Base-by-base conservation (phyloP, 2,329 filamentous ascomycete species). In the Gremmenia infestans region DNA sequence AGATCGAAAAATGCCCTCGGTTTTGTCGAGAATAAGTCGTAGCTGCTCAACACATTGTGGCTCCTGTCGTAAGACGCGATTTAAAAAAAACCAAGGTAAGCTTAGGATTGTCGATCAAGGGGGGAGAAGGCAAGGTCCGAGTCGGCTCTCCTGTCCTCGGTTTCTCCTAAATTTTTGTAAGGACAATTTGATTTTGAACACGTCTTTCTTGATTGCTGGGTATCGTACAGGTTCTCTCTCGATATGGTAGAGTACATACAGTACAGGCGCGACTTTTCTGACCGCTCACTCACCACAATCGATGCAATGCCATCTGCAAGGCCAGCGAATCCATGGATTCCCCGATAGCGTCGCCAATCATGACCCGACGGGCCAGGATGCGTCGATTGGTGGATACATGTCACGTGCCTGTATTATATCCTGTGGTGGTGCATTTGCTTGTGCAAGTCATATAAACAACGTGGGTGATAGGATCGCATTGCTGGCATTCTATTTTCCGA, bases 381-480 rank as follows among this genome's bases (percentile, higher is more conserved):
- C 37, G 5, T 39, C 37, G 1, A 45, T 54, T 25, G 36, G 23
- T 43, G 14, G 11, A 17, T 22, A 11, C 22, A 12, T 14, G 35
- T 50, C 32, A 37, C 36, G 48, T 37, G 32, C 2, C 39, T n/a
- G 17, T 35, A 17, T 19, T 25, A 3, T 11, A 9, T 11, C 53
- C 22, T 22, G 14, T 5, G n/a, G 19, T 22, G 3, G 19, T 22
- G 19, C 19, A 19, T 17, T 19, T 45, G n/a, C 19, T 45, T 17
- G 42, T 51, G 49, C 49, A 51, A 28, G 49, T 39, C 40, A 54
- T 54, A 19, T 52, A 37, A 43, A 51, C 36, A 58, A 54, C 52
- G 55, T 54, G 55, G 55, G 45, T 54, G 55, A 54, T 58, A 54
- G 55, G 52, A 54, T 52, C 49, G 36, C 36, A 5, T 32, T 17